Evolutionary conservation across 2,329 filamentous ascomycete genomes (phyloP).

Genomic region (Lecanicillium sp.): DNA sequence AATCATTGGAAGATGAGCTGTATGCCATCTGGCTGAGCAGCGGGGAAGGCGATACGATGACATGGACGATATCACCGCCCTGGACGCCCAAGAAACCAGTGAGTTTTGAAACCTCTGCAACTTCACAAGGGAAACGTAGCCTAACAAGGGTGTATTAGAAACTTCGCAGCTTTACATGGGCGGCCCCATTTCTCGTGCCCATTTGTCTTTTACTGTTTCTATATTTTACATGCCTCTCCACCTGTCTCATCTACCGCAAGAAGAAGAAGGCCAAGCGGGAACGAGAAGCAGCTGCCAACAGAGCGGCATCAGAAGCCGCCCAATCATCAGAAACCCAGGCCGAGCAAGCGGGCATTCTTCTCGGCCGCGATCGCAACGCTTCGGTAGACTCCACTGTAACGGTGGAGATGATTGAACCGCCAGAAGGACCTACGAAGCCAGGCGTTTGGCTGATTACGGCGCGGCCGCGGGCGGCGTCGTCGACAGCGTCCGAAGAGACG

Average conservation of each 20-base stretch:
- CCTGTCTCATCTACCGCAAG: slow-evolving; percentile 20
- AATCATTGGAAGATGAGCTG: slow-evolving; percentile 16
- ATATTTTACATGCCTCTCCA: slow-evolving; percentile 19
- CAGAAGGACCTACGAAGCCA: slow-evolving; percentile 6
- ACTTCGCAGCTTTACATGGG: slow-evolving; percentile 16
- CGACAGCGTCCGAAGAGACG: slow-evolving; percentile 6
- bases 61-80: slow-evolving; percentile 23
- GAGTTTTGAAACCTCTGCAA: slow-evolving; percentile 13
- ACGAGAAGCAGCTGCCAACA: slow-evolving; percentile 7
- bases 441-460: slow-evolving; percentile 9
- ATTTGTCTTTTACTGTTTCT: slow-evolving; percentile 20
- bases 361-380: slow-evolving; percentile 8
- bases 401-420: slow-evolving; percentile 5
- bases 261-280: slow-evolving; percentile 16
- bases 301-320: slow-evolving; percentile 2
- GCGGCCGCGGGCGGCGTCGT: slow-evolving; percentile 1
- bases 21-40: slow-evolving; percentile 22
- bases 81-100: slow-evolving; percentile 21
- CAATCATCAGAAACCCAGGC: slow-evolving; percentile 10
- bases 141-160: too few relatives aligned
- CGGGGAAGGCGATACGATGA: slow-evolving; percentile 13
- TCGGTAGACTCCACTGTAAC: slow-evolving; percentile 11
- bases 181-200: slow-evolving; percentile 21
- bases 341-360: slow-evolving; percentile 8
- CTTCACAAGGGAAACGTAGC: slow-evolving; percentile 19